Percentiles rank a stretch among this genome's conserved stretches.
Evolutionary conservation across 2,329 filamentous ascomycete genomes (phyloP).

Genomic region (Moelleriella libera): DNA sequence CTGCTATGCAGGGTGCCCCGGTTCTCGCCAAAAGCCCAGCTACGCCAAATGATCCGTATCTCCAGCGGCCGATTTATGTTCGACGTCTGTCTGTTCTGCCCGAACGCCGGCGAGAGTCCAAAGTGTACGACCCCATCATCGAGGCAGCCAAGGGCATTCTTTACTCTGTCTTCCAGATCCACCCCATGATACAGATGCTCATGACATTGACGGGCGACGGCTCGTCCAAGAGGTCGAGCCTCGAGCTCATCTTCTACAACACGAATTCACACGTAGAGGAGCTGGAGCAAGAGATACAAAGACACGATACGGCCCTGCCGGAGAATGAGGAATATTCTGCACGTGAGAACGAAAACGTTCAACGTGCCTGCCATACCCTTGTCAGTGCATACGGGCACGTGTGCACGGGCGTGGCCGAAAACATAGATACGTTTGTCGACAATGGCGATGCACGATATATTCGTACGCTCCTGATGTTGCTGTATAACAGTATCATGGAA

Average conservation of each 20-base stretch:
- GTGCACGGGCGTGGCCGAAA: slow-evolving; percentile 43
- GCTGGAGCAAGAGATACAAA: slow-evolving; percentile 50
- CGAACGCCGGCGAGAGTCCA: slow-evolving; percentile 48
- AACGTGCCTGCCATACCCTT: slow-evolving; percentile 47
- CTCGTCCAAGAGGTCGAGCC: slow-evolving; percentile 45
- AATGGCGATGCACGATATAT: slow-evolving; percentile 55
- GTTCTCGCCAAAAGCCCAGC: slow-evolving; percentile 35
- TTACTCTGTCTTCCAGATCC: slow-evolving; percentile 54
- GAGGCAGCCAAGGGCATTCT: slow-evolving; percentile 53
- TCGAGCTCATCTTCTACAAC: slow-evolving; percentile 55
- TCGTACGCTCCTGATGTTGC: slow-evolving; percentile 45
- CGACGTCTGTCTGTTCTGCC: slow-evolving; percentile 49
- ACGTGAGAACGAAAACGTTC: slow-evolving; percentile 48
- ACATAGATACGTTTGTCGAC: slow-evolving; percentile 50
- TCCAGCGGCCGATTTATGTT: slow-evolving; percentile 48
- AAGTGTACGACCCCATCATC: slow-evolving; percentile 43
- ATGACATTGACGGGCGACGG: slow-evolving; percentile 47
- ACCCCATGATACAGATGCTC: slow-evolving; percentile 53
- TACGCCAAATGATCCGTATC: slow-evolving; percentile 42
- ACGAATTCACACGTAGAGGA: slow-evolving; percentile 53
- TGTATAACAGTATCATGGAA: slow-evolving; percentile 57
- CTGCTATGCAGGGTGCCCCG: slow-evolving; percentile 46
- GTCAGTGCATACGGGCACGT: slow-evolving; percentile 53
- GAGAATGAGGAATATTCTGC: slow-evolving; percentile 33
- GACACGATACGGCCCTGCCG: slow-evolving; percentile 34